phyloP scores from a whole-genome alignment of 257 asterid species.

The Nyctanthes arbortristis region DNA sequence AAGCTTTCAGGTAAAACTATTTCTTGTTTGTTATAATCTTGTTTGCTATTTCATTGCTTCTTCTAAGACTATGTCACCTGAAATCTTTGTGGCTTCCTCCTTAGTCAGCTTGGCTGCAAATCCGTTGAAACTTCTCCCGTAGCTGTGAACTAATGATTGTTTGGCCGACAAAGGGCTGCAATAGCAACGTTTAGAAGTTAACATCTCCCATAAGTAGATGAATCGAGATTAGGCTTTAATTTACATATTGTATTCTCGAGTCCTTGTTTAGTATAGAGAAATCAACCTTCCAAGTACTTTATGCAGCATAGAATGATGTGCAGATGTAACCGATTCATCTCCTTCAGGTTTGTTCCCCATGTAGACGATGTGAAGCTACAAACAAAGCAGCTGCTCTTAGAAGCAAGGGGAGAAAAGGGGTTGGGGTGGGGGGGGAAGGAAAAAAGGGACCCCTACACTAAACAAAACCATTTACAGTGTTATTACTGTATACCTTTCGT shows the following conservation, averaged over 20 bases:
- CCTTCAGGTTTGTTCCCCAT: constrained; percentile 42
- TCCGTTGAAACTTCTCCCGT: constrained; percentile 58
- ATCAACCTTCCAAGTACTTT: constrained; percentile 44
- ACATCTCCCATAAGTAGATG: neutral
- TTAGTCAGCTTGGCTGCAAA: constrained; percentile 62
- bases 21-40: neutral
- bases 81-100: constrained; percentile 37
- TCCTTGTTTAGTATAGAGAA: too few species aligned
- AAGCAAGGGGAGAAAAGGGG: neutral
- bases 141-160: constrained; percentile 47
- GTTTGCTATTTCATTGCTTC: neutral
- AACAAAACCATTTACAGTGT: too few species aligned
- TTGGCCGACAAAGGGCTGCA: constrained; percentile 42
- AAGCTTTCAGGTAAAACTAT: neutral
- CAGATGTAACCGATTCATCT: constrained; percentile 31
- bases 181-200: neutral
- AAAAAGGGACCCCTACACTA: too few species aligned
- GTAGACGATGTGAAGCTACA: constrained; percentile 46
- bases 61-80: constrained; percentile 24
- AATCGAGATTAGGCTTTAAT: neutral
- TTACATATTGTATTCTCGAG: too few species aligned
- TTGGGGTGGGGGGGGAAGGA: too few species aligned
- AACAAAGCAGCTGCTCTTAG: neutral
- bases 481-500: constrained; percentile 32
- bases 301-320: constrained; percentile 43